Conservation (phyloP, 805 yeast species). For the Saccharomycopsis capsularis region DNA sequence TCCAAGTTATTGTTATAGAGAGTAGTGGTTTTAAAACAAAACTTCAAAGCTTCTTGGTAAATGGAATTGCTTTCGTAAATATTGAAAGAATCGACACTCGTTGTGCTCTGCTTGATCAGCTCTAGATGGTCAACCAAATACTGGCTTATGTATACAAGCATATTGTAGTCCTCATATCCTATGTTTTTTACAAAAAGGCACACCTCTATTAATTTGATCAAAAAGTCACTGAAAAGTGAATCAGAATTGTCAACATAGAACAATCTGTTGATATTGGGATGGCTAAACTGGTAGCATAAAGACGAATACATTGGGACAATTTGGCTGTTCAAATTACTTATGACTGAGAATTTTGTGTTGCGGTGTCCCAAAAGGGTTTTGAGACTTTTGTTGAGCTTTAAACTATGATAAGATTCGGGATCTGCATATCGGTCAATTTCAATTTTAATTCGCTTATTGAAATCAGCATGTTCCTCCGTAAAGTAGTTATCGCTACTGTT, state of each 20-base stretch:
- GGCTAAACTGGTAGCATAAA: slow-evolving; percentile 70
- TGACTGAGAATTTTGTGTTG: slow-evolving; percentile 71
- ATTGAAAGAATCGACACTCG: slow-evolving; percentile 76
- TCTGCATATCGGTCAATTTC: slow-evolving; percentile 86
- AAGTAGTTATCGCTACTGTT: not conserved
- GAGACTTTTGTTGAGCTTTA: slow-evolving; percentile 62
- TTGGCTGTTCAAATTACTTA: slow-evolving; percentile 90
- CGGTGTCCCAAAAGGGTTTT: slow-evolving; percentile 49
- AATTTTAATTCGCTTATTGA: slow-evolving; percentile 75
- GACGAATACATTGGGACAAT: slow-evolving; percentile 89
- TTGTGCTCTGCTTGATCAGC: slow-evolving; percentile 86
- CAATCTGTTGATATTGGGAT: slow-evolving; percentile 85
- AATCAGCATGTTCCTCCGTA: slow-evolving; percentile 32
- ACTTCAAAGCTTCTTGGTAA: slow-evolving; percentile 13
- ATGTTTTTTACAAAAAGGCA: slow-evolving; percentile 68
- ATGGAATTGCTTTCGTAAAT: not conserved
- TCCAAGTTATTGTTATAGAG: slow-evolving; percentile 7
- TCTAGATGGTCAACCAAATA: slow-evolving; percentile 64
- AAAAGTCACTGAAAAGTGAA: slow-evolving; percentile 70
- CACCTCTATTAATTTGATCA: slow-evolving; percentile 62
- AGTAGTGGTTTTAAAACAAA: slow-evolving; percentile 19
- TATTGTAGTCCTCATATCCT: slow-evolving; percentile 80
- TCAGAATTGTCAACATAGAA: slow-evolving; percentile 75
- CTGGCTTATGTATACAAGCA: slow-evolving; percentile 72
- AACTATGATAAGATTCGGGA: slow-evolving; percentile 64